Base-by-base conservation (phyloP, 1,284 basidiomycete species). In the Microbotryomycetes sp. region DNA sequence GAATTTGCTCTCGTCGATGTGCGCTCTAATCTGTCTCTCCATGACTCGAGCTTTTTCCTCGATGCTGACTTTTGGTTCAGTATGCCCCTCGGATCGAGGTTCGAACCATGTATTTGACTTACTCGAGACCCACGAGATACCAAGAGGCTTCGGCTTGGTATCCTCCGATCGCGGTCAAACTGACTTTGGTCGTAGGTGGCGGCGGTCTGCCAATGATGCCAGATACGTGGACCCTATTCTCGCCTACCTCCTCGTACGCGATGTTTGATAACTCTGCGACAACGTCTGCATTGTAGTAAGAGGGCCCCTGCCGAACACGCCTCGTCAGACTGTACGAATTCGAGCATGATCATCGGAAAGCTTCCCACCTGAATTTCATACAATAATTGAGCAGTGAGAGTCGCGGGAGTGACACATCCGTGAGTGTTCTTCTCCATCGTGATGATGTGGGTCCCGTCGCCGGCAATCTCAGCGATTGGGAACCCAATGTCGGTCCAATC, bases 231-330 rank as follows among this genome's bases (percentile, higher is more conserved):
- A 71, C 71, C 14, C 68, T 62, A 59, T 72, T 61, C 15, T 50
- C 32, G 1, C 64, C 70, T 4, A 60, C 26, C 25, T 68, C 58
- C 5, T 51, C 52, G 19, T 71, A 61, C 23, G 26, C 26, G 49
- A 72, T 67, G 36, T 64, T 30, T 56, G 60, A 47, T n/a, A 72
- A 59, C 30, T 70, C 59, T 19, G 67, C 71, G 32, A 66, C 64
- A 0, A 72, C 71, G 50, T 72, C 71, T 3, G 71, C 66, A 56
- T 72, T 72, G 28, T 69, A 66, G 58, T 72, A 72, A 5, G 69
- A 36, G 16, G 49, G 49, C 3, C 59, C 59, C 9, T 48, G 23
- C 16, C 2, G n/a, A 4, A 47, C 14, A 16, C 22, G 15, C 6
- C n/a, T 22, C 6, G 3, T n/a, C 6, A 2, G 2, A 3, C 19